A percentile compares a stretch with the other conserved stretches of the same genome.
phyloP scores from a whole-genome alignment of 805 yeast genomes.

The Huiozyma sinensis region DNA sequence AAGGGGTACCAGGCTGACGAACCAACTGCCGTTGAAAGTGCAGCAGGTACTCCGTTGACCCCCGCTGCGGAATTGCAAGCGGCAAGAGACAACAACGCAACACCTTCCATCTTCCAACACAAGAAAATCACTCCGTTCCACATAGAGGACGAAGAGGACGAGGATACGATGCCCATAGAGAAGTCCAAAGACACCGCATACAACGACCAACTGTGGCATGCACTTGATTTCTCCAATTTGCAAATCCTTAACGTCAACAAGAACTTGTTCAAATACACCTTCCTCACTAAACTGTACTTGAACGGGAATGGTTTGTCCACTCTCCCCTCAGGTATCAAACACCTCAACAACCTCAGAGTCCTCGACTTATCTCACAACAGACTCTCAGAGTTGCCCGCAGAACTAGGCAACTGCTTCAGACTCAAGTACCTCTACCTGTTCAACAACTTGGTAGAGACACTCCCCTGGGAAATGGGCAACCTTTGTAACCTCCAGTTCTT shows the following conservation, averaged over 20 bases:
- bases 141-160: conserved; percentile 46
- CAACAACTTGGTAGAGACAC: conserved; percentile 65
- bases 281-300: conserved; percentile 75
- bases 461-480: conserved; percentile 82
- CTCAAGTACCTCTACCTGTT: conserved; percentile 75
- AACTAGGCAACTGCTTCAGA: conserved; percentile 72
- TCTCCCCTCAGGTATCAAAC: conserved; percentile 58
- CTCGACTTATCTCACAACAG: conserved; percentile 77
- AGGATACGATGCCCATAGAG: conserved; percentile 20
- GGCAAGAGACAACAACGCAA: conserved; percentile 13
- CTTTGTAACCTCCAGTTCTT: conserved; percentile 74
- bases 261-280: conserved; percentile 67
- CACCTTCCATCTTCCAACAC: conserved; percentile 28
- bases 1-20: conserved; percentile 6
- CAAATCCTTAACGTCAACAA: conserved; percentile 62
- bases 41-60: conserved; percentile 26
- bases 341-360: conserved; percentile 63
- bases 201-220: conserved; percentile 86
- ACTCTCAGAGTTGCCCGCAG: conserved; percentile 64
- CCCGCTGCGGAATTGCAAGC: conserved; percentile 23
- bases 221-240: conserved; percentile 85
- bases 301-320: conserved; percentile 70
- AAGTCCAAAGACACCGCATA: conserved; percentile 11
- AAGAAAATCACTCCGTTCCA: conserved; percentile 33
- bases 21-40: conserved; percentile 14